phyloP scores from a whole-genome alignment of 805 yeast genomes.

The Ogataea glucozyma region DNA sequence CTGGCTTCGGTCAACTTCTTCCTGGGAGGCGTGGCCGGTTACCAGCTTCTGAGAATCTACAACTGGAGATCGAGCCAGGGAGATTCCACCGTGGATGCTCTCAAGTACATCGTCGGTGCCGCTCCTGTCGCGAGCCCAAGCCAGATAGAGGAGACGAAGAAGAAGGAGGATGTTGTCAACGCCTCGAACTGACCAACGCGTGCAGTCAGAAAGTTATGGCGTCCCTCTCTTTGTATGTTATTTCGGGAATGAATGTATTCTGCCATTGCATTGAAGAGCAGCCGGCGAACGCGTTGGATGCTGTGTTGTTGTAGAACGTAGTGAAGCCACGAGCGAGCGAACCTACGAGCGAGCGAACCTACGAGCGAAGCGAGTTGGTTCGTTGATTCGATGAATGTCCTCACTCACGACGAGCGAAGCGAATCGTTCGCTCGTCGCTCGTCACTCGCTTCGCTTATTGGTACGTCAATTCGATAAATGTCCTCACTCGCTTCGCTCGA shows the following conservation, averaged over 20 bases:
- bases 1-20: slow-evolving; percentile 94
- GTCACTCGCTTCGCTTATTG: too few relatives aligned
- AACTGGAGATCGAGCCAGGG: slow-evolving; percentile 66
- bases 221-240: neutral
- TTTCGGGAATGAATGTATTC: neutral
- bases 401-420: too few relatives aligned
- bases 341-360: too few relatives aligned
- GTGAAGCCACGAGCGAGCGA: too few relatives aligned
- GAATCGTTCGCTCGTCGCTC: too few relatives aligned
- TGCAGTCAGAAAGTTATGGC: neutral
- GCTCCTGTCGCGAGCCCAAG: slow-evolving; percentile 11
- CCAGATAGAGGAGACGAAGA: slow-evolving; percentile 5
- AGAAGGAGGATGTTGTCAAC: slow-evolving; percentile 8
- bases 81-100: slow-evolving; percentile 56
- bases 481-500: too few relatives aligned
- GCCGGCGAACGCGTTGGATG: too few relatives aligned
- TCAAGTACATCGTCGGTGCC: slow-evolving; percentile 61
- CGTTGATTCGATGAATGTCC: too few relatives aligned
- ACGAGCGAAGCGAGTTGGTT: too few relatives aligned
- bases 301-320: too few relatives aligned
- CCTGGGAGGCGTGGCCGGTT: slow-evolving; percentile 86
- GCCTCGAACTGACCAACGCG: neutral
- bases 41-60: slow-evolving; percentile 72
- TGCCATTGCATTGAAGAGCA: neutral
- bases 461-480: too few relatives aligned